Base-by-base conservation (phyloP, 371 early-diverging fungal genomes). In the Mortierella sp. region DNA sequence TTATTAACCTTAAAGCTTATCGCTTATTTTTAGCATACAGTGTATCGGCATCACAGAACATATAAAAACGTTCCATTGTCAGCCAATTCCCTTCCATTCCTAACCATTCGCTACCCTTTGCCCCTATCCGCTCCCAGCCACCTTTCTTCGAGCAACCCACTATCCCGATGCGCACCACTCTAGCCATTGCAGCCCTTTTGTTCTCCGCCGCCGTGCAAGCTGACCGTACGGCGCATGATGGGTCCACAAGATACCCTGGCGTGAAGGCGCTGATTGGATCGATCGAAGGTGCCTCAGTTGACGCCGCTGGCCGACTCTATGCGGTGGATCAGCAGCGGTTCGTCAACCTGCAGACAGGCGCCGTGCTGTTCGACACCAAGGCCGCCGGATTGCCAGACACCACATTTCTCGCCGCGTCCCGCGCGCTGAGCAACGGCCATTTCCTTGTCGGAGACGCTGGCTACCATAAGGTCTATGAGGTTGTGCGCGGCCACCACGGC, bases 261-360 rank as follows among this genome's bases (percentile, higher is more conserved):
- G 69, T 76, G 21, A 76, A 76, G 57, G 50, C 34, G 43, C 76
- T 76, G 46, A 55, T 54, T 69, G 70, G 54, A 51, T 76, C 76
- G 54, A 76, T 76, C 46, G 76, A 76, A 28, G 76, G 76, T 55
- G 67, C 76, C 55, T 74, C 69, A 88, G 48, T 78, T 84, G 44
- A 57, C 83, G 57, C 54, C 90, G 43, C 73, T 90, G 51, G 81
- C 86, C 75, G 70, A 81, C 6, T 31, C 78, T 64, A 90, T 88
- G 16, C 90, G 34, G 76, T 76, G 70, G 76, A 76, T 76, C 70
- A 76, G 70, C 57, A 76, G 70, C 69, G 70, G 28, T 76, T 76
- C 44, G 76, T 76, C 55, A 44, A 76, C 37, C 46, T 76, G 51
- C 69, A 70, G 70, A 76, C 76, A 19, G 76, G 76, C 70, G 55